phyloP scores from a whole-genome alignment of 768 basidiomycete species.

The Antrodiella citrinella region DNA sequence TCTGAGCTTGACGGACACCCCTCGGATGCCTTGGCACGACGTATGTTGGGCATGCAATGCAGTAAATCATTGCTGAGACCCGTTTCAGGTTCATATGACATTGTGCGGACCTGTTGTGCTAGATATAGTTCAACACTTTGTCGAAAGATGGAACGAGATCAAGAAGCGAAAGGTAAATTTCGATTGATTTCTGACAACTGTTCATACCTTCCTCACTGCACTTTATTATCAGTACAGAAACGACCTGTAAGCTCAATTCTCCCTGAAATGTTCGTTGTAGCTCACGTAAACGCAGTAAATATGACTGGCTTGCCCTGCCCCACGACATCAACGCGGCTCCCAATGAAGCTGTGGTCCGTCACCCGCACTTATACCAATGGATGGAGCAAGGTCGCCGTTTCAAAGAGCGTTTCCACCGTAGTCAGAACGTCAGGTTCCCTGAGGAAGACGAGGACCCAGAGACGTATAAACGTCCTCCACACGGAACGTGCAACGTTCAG shows the following conservation, averaged over 20 bases:
- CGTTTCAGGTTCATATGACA: conserved; percentile 75
- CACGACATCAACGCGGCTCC: conserved; percentile 57
- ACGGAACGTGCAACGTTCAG: conserved; percentile 63
- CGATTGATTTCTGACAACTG: not conserved
- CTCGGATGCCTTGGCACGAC: conserved; percentile 95
- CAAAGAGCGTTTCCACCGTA: conserved; percentile 55
- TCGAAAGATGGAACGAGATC: conserved; percentile 87
- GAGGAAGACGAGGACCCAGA: conserved; percentile 30
- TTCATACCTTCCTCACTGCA: not conserved
- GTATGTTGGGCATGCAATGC: conserved; percentile 34
- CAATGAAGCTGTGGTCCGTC: conserved; percentile 61
- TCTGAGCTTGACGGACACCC: conserved; percentile 56
- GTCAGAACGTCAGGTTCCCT: conserved; percentile 14
- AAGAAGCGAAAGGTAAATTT: conserved; percentile 68
- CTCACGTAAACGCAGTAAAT: not conserved
- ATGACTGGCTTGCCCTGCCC: conserved; percentile 72
- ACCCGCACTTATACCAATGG: conserved; percentile 65
- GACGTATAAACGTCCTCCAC: conserved; percentile 34
- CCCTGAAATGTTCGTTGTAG: not conserved
- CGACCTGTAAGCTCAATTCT: conserved; percentile 33
- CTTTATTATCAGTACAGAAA: conserved; percentile 24
- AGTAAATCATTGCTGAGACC: too few species aligned
- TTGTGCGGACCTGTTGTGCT: conserved; percentile 74
- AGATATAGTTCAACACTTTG: conserved; percentile 89
- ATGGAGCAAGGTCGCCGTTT: conserved; percentile 48